Percentiles rank a stretch among this genome's conserved stretches.
phyloP scores from a whole-genome alignment of 2,329 filamentous ascomycete genomes.

The Fusarium devonianum region DNA sequence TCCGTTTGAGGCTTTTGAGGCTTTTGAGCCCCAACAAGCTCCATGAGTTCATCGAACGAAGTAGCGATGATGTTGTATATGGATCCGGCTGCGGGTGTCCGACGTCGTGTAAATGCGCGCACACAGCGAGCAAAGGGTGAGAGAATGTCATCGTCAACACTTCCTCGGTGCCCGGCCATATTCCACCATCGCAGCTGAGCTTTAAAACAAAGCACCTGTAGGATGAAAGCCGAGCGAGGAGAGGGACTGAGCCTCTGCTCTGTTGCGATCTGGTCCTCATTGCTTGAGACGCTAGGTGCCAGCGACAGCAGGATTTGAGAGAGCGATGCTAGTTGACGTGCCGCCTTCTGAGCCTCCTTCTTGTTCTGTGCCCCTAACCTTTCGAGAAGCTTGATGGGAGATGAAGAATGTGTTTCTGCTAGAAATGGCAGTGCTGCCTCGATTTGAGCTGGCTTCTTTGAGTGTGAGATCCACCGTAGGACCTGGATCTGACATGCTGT shows the following conservation, averaged over 20 bases:
- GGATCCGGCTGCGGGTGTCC: slow-evolving; percentile 47
- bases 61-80: slow-evolving; percentile 47
- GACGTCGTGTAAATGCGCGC: slow-evolving; percentile 65
- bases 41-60: slow-evolving; percentile 45
- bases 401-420: slow-evolving; percentile 58
- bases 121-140: slow-evolving; percentile 70
- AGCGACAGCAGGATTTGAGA: slow-evolving; percentile 71
- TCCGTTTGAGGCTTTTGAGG: slow-evolving; percentile 46
- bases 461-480: slow-evolving; percentile 67
- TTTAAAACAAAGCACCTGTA: slow-evolving; percentile 70
- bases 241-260: slow-evolving; percentile 63
- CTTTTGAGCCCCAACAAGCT: slow-evolving; percentile 46
- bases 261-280: slow-evolving; percentile 64
- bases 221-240: slow-evolving; percentile 64
- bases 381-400: slow-evolving; percentile 65
- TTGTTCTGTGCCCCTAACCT: slow-evolving; percentile 52
- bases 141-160: slow-evolving; percentile 70
- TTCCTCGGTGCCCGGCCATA: slow-evolving; percentile 64
- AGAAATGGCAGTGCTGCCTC: slow-evolving; percentile 66
- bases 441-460: slow-evolving; percentile 65
- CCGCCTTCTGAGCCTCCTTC: slow-evolving; percentile 62
- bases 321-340: slow-evolving; percentile 71
- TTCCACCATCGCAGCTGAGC: slow-evolving; percentile 71
- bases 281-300: slow-evolving; percentile 70
- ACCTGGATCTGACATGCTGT: slow-evolving; percentile 70